Base-by-base conservation (phyloP, 495 filamentous ascomycete species). In the Tuber calosporum region DNA sequence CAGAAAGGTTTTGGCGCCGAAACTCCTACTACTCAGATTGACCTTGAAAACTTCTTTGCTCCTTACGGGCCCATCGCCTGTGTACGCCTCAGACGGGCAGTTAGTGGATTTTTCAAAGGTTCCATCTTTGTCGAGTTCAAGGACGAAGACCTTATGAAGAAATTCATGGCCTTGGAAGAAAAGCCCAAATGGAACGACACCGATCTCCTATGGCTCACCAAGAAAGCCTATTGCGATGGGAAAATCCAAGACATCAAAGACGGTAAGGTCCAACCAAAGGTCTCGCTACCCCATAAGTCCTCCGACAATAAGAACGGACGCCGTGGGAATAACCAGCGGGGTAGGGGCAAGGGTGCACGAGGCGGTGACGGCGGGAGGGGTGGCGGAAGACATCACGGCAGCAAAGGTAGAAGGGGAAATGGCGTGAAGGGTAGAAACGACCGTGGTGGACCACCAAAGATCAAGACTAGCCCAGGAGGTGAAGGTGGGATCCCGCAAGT, bases 41-140 rank as follows among this genome's bases (percentile, higher is more conserved):
- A 96, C 70, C 89, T 98, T 70, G 96, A 99, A 82, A 87, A 87
- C n/a, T 96, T 96, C 84, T 94, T 98, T 81, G 87, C 89, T 48
- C 87, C 89, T 48, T 92, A 89, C 82, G 96, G 94, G 22, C 86
- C 90, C 9, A 87, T 90, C 75, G 92, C 92, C 72, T 86, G 87
- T n/a, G 90, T 99, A 74, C 93, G 93, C 75, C 90, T 98, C 68
- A 93, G 95, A 73, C 93, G 96, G 72, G 84, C 86, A n/a, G 83
- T 87, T 68, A 76, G 84, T 40, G 88, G 88, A 79, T 77, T 82
- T 36, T 98, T 97, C 87, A 99, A 99, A 86, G 92, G 92, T 58
- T 96, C 93, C 69, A 89, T 97, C 38, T 98, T 97, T 79, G 93
- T 97, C 69, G 94, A 97, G 83, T 98, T 97, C 81, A 85, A 85